Conservation (phyloP, 208 protist genomes). For the Strigomonas culicis region DNA sequence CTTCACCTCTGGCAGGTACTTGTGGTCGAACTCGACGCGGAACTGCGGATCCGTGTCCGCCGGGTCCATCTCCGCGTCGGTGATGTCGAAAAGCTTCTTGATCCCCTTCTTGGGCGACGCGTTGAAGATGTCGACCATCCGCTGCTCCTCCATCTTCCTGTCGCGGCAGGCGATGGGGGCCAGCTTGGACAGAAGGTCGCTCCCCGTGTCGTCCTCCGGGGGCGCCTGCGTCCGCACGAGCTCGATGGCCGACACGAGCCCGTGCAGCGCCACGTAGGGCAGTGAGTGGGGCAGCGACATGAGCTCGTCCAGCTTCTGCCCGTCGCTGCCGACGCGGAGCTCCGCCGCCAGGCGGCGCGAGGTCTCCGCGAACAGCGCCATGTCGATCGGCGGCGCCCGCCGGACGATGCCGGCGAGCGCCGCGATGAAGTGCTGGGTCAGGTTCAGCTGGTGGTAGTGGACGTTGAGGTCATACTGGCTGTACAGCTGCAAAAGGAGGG, state of each 20-base stretch:
- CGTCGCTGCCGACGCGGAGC: background rate
- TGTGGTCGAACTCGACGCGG: slow-evolving; percentile 48
- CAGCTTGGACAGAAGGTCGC: slow-evolving; percentile 20
- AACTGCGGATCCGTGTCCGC: slow-evolving; percentile 27
- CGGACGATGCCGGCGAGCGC: slow-evolving; percentile 77
- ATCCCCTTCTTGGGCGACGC: slow-evolving; percentile 65
- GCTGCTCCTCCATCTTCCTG: slow-evolving; percentile 71
- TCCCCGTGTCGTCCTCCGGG: slow-evolving; percentile 32
- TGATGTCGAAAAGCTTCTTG: slow-evolving; percentile 60
- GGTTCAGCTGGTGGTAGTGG: slow-evolving; percentile 69
- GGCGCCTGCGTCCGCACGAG: slow-evolving; percentile 48
- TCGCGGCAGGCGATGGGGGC: slow-evolving; percentile 50
- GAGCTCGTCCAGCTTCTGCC: slow-evolving; percentile 20
- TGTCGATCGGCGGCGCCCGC: slow-evolving; percentile 37
- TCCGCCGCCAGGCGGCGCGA: background rate
- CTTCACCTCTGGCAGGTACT: slow-evolving; percentile 39
- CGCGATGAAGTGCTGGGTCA: slow-evolving; percentile 77
- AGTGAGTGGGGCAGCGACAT: slow-evolving; percentile 27
- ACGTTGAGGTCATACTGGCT: slow-evolving; percentile 77
- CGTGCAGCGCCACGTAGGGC: slow-evolving; percentile 69
- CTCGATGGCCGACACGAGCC: slow-evolving; percentile 61
- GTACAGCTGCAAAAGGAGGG: slow-evolving; percentile 74
- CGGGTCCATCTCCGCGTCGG: slow-evolving; percentile 46
- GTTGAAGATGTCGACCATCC: slow-evolving; percentile 76
- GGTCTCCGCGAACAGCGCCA: slow-evolving; percentile 9